Evolutionary conservation across 345 rosid species (phyloP).

Genomic region (Streptanthus diversifolius): DNA sequence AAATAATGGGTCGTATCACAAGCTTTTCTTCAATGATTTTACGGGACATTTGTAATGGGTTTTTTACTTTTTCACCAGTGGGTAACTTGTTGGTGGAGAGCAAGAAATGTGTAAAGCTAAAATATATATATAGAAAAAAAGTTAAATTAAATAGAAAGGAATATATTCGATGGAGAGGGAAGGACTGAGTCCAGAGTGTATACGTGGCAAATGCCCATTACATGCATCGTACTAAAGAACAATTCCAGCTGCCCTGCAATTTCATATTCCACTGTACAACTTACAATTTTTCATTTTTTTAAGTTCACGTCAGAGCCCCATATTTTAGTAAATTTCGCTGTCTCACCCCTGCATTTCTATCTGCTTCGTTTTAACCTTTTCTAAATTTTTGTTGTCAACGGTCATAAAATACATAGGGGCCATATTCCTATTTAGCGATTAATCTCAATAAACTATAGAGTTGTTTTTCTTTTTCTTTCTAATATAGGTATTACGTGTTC

Average conservation of each 20-base stretch:
- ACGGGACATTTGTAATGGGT: slow-evolving; percentile 23
- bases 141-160: neutral
- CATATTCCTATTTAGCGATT: neutral
- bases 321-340: neutral
- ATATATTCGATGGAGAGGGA: slow-evolving; percentile 27
- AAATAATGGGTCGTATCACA: slow-evolving; percentile 5
- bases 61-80: slow-evolving; percentile 20
- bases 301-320: slow-evolving; percentile 24
- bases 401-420: neutral
- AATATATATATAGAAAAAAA: neutral
- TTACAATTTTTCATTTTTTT: neutral
- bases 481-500: slow-evolving; percentile 19
- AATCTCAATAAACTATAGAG: neutral
- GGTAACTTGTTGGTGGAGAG: slow-evolving; percentile 29
- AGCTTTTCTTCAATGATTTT: slow-evolving; percentile 29
- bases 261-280: slow-evolving; percentile 9
- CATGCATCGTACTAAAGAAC: slow-evolving; percentile 31
- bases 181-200: slow-evolving; percentile 12
- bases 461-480: neutral
- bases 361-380: neutral
- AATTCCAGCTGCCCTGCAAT: slow-evolving; percentile 35
- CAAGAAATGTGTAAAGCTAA: slow-evolving; percentile 1
- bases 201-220: slow-evolving; percentile 33
- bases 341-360: slow-evolving; percentile 3
- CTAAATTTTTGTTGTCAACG: neutral